These are phyloP conservation scores for Castanea crenata DNA, from an alignment of 306 rosid genomes.

Conservation along the genomic window DNA sequence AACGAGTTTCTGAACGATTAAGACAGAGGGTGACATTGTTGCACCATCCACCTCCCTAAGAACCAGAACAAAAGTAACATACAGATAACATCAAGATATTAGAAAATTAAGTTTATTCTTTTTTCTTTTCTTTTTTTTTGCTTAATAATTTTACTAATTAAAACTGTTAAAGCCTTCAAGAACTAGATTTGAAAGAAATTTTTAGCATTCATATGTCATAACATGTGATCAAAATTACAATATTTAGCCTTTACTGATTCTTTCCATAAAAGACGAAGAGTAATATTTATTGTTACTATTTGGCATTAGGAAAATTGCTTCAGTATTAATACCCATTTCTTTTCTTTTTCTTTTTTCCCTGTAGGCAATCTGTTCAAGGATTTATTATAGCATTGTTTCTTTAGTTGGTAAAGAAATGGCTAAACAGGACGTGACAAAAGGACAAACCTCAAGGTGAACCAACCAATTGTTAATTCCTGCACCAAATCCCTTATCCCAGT, in stretches of 20 bases:
- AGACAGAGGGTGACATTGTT: slow-evolving; percentile 85
- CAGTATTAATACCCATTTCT: not conserved
- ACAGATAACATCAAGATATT: not conserved
- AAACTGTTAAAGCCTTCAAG: not conserved
- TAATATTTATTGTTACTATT: too few species aligned
- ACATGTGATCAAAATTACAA: not conserved
- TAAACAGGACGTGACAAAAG: slow-evolving; percentile 18
- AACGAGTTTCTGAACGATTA: slow-evolving; percentile 57
- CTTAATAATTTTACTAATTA: not conserved
- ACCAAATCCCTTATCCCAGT: slow-evolving; percentile 67
- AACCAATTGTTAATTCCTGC: slow-evolving; percentile 80
- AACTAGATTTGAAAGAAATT: not conserved
- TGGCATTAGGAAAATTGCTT: not conserved
- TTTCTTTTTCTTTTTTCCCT: too few species aligned
- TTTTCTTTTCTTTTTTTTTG: too few species aligned
- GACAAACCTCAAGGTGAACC: slow-evolving; percentile 76
- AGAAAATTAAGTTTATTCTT: not conserved
- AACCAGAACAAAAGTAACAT: slow-evolving; percentile 11
- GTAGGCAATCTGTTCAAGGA: not conserved
- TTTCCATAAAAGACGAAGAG: not conserved
- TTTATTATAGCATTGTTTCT: not conserved
- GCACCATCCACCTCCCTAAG: slow-evolving; percentile 99
- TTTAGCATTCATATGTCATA: not conserved
- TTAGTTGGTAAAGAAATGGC: slow-evolving; percentile 11
- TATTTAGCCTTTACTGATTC: not conserved